Base-by-base conservation (phyloP, 2,329 filamentous ascomycete species). In the Alternaria panax region DNA sequence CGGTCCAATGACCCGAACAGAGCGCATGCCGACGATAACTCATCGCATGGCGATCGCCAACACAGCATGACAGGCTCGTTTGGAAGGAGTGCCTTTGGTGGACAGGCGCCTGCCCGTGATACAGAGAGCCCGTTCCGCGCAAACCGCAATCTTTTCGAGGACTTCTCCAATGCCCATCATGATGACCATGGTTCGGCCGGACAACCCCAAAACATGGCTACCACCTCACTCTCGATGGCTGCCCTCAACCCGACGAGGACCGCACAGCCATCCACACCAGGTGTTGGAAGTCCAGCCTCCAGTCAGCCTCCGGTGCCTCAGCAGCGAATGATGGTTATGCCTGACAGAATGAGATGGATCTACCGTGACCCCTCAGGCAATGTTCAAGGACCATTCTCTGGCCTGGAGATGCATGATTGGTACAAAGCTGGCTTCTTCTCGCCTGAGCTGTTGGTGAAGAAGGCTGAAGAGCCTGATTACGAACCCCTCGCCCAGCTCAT, bases 351-450 rank as follows among this genome's bases (percentile, higher is more conserved):
- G 93, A 87, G 94, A 70, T 99, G 95, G 95, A 94, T 97, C 18
- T 99, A 99, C 75, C 89, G 96, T 52, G 95, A 99, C 75, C 95
- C 95, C 5, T 92, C 96, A 75, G 93, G 93, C 22, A 90, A 92
- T 63, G 90, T 92, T 6, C 95, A 99, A 75, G 95, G 95, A 0
- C 95, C 95, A 0, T 99, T 95, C 80, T 97, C 93, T 38, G 95
- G 95, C 1, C 82, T 99, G 50, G 95, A 99, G 79, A 99, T 99
- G 95, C 96, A 99, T 69, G 96, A 99, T 71, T 99, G 95, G 95
- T 99, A 98, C 81, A 98, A 98, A 78, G 94, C 93, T 36, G 93
- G 94, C 45, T 99, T 98, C 81, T 99, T 99, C 80, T 96, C 92
- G 0, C 90, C 94, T 0, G 94, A 99, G 70, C 84, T 99, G 20